These are phyloP conservation scores for Poronia punctata DNA, from an alignment of 495 filamentous ascomycete genomes.

Conservation along the genomic window DNA sequence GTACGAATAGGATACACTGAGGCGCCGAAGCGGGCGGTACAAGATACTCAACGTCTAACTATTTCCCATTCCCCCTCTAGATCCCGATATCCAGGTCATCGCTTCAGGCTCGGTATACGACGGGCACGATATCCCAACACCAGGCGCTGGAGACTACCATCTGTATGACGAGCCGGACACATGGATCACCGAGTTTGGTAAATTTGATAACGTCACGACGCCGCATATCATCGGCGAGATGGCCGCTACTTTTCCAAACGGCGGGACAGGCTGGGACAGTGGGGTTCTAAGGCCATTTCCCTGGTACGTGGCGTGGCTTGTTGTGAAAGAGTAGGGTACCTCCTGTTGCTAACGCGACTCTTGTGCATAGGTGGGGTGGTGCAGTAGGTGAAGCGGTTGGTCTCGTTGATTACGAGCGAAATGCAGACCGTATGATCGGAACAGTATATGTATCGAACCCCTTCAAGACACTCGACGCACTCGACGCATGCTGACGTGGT, in stretches of 20 bases:
- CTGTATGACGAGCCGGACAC: constrained; percentile 28
- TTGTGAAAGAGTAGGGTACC: constrained; percentile 11
- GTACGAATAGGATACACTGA: too few species aligned
- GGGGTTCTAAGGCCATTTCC: constrained; percentile 28
- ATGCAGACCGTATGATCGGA: constrained; percentile 47
- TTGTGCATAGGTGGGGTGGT: constrained; percentile 43
- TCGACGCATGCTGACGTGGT: background rate
- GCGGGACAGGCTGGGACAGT: constrained; percentile 39
- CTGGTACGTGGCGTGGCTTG: constrained; percentile 16
- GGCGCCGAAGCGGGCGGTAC: too few species aligned
- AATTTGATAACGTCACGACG: constrained; percentile 44
- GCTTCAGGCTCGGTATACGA: constrained; percentile 40
- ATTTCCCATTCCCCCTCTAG: background rate
- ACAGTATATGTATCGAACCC: constrained; percentile 22
- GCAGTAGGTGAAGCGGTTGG: constrained; percentile 60
- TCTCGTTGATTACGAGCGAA: constrained; percentile 61
- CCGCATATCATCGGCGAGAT: constrained; percentile 46
- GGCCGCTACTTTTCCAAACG: constrained; percentile 47
- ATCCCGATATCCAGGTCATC: constrained; percentile 58
- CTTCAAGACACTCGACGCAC: too few species aligned
- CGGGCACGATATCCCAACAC: constrained; percentile 29
- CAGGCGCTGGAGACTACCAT: constrained; percentile 40
- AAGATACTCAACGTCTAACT: too few species aligned
- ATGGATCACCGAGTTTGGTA: constrained; percentile 28
- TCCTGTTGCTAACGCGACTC: constrained; percentile 28